A percentile compares a stretch with the other conserved stretches of the same genome.
phyloP scores from a whole-genome alignment of 2,329 filamentous ascomycete genomes.

The Gaeumannomyces tritici region DNA sequence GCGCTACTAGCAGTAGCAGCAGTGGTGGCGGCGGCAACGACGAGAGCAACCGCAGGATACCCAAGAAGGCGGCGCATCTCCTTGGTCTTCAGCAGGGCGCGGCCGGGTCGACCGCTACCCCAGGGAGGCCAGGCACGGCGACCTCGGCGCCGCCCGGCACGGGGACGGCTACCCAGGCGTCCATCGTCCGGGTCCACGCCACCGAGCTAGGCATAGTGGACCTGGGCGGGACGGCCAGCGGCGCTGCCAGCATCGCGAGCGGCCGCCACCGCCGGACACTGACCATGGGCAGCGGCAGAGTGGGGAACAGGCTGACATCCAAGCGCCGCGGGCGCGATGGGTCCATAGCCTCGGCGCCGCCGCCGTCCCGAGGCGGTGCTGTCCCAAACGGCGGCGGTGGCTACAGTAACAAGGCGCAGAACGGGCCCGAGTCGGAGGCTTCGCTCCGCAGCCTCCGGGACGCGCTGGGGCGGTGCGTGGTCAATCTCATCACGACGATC shows the following conservation, averaged over 20 bases:
- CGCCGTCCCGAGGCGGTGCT: background rate
- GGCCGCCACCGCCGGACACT: background rate
- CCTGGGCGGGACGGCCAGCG: background rate
- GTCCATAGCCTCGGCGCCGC: background rate
- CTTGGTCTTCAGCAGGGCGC: slow-evolving; percentile 31
- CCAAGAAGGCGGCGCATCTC: slow-evolving; percentile 42
- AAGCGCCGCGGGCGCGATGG: background rate
- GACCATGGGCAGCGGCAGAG: background rate
- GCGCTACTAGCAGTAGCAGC: background rate
- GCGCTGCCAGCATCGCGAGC: background rate
- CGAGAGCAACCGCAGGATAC: slow-evolving; percentile 23
- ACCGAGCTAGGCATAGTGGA: slow-evolving; percentile 1
- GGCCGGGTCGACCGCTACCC: slow-evolving; percentile 5
- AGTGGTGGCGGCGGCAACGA: slow-evolving; percentile 10
- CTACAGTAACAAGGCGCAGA: background rate
- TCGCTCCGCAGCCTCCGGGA: slow-evolving; percentile 33
- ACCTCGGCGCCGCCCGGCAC: slow-evolving; percentile 6
- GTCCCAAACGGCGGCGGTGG: background rate
- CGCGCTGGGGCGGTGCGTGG: slow-evolving; percentile 41
- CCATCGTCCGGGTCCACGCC: background rate
- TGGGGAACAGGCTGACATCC: background rate
- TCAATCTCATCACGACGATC: slow-evolving; percentile 39
- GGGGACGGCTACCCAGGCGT: background rate
- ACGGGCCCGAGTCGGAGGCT: slow-evolving; percentile 8
- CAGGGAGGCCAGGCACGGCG: slow-evolving; percentile 6